A percentile compares a stretch with the other conserved stretches of the same genome.
phyloP scores from a whole-genome alignment of 2,329 filamentous ascomycete genomes.

The Penicillium sp. region DNA sequence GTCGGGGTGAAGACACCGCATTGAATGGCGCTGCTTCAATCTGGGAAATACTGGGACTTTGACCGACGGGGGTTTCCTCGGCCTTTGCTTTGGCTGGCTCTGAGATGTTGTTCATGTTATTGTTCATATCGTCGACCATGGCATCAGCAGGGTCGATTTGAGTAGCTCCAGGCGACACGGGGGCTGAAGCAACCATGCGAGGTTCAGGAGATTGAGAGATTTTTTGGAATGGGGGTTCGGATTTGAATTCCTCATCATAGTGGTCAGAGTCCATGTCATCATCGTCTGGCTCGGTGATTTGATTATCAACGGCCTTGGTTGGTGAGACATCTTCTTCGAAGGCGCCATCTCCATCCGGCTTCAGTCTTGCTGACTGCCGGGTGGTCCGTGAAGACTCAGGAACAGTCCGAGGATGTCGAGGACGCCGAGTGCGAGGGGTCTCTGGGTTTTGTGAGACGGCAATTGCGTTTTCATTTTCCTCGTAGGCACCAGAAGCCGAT shows the following conservation, averaged over 20 bases:
- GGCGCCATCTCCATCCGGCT: slow-evolving; percentile 22
- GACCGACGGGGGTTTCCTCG: not conserved
- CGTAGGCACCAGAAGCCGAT: not conserved
- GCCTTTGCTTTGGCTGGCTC: slow-evolving; percentile 2
- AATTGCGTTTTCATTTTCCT: slow-evolving; percentile 11
- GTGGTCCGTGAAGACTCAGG: slow-evolving; percentile 37
- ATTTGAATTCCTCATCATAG: slow-evolving; percentile 14
- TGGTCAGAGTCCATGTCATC: slow-evolving; percentile 11
- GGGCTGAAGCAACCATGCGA: slow-evolving; percentile 14
- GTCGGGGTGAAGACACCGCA: slow-evolving; percentile 12
- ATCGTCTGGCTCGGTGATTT: slow-evolving; percentile 8
- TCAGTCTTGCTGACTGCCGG: slow-evolving; percentile 37
- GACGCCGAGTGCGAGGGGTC: slow-evolving; percentile 35
- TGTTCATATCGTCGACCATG: not conserved
- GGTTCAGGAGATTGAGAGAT: slow-evolving; percentile 16
- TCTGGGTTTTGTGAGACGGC: slow-evolving; percentile 22
- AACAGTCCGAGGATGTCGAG: slow-evolving; percentile 30
- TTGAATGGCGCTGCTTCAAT: slow-evolving; percentile 1
- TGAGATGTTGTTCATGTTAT: not conserved
- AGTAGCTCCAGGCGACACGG: slow-evolving; percentile 10
- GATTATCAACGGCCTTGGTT: slow-evolving; percentile 11
- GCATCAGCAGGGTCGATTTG: slow-evolving; percentile 8
- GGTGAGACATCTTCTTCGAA: slow-evolving; percentile 20
- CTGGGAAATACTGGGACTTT: slow-evolving; percentile 1
- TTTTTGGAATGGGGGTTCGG: slow-evolving; percentile 16